A percentile compares a stretch with the other conserved stretches of the same genome.
Evolutionary conservation across 75 land plant species (phyloP).

Genomic region (Ceratopteris richardii): DNA sequence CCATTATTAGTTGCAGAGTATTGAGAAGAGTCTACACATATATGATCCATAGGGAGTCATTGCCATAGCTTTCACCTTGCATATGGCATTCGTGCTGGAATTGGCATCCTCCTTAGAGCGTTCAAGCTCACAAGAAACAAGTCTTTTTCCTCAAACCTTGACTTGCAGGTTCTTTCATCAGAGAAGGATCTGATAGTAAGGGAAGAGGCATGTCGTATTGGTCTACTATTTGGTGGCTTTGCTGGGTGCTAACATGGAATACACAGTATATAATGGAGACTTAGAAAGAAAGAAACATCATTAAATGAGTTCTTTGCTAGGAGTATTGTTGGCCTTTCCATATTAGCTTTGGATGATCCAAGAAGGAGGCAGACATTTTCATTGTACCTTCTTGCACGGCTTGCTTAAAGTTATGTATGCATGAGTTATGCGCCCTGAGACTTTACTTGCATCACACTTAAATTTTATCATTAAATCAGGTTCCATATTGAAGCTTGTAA

Average conservation of each 20-base stretch:
- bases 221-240: slow-evolving; percentile 94
- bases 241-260: slow-evolving; percentile 90
- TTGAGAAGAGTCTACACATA: too few species aligned
- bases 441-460: slow-evolving; percentile 78
- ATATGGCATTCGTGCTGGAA: slow-evolving; percentile 89
- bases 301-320: slow-evolving; percentile 91
- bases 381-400: slow-evolving; percentile 72
- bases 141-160: slow-evolving; percentile 54
- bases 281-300: slow-evolving; percentile 77
- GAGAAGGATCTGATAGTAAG: slow-evolving; percentile 94
- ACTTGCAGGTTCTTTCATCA: slow-evolving; percentile 77
- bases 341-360: slow-evolving; percentile 82
- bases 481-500: slow-evolving; percentile 77
- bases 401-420: slow-evolving; percentile 97
- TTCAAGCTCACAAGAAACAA: slow-evolving; percentile 74
- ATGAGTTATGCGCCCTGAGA: slow-evolving; percentile 96
- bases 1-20: too few species aligned
- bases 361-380: slow-evolving; percentile 83
- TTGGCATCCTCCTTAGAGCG: slow-evolving; percentile 89
- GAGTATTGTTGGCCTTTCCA: slow-evolving; percentile 79
- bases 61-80: slow-evolving; percentile 95
- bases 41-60: slow-evolving; percentile 91
- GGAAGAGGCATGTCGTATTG: slow-evolving; percentile 95
- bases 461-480: slow-evolving; percentile 93
- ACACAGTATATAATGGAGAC: slow-evolving; percentile 71